Evolutionary conservation across 345 rosid genomes (phyloP), one percentile per base, ranked within the genome.

Genomic region (Moricandia arvensis): DNA sequence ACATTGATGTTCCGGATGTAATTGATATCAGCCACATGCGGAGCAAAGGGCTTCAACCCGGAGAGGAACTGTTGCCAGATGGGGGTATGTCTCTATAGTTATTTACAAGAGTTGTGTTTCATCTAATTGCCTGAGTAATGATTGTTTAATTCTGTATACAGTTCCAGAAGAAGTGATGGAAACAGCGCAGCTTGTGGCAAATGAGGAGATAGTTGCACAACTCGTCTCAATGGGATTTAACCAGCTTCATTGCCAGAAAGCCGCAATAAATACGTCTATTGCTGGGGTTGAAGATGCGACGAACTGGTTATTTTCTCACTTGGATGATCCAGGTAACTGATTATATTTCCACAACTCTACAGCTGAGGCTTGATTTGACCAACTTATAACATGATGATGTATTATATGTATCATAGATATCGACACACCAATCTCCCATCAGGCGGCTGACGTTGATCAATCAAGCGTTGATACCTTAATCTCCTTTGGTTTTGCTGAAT

Each of bases 11-110:
- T 67, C 98, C 99, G 49, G 97, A 95, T 78, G 80, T 85, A 64
- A 92, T 95, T 80, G 97, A 95, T 80, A 90, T 95, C 66, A 88
- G 88, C 75, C 91, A 87, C 85, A 92, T 95, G 96, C 91, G 96
- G 72, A 89, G 98, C 86, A 89, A 88, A 79, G 99, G 99, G 61
- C 84, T 87, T 82, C 98, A 90, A 77, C 97, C 91, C 15, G 94
- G 96, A 65, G 98, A 92, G 82, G 96, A 95, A 82, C 76, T 95
- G 72, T 80, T 95, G 71, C 94, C 97, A 62, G 99, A 92, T 53
- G 81, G 85, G 21, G 96, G 95, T 87, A 84, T 68, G 74, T n/a
- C n/a, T n/a, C 29, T 27, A 27, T 27, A 27, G 1, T 27, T 27
- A 27, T 27, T 27, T 27, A 3, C 3, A 27, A 27, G 29, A 27